phyloP scores from a whole-genome alignment of 805 yeast species.

The Candida succiphila region DNA sequence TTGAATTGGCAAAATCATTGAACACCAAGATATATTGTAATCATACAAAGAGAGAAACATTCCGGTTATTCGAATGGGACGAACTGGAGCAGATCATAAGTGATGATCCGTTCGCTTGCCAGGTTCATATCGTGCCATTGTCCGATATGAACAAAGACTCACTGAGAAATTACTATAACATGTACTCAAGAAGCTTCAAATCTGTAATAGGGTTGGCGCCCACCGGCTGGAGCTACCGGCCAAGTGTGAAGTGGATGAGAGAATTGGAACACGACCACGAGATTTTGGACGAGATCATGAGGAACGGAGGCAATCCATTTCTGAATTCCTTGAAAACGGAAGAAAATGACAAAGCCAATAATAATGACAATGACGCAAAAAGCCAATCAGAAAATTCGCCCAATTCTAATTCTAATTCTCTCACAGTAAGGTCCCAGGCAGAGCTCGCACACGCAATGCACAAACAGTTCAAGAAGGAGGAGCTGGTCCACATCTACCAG shows the following conservation, averaged over 20 bases:
- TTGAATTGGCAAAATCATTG: conserved; percentile 45
- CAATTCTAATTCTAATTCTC: not conserved
- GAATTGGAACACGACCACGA: conserved; percentile 2
- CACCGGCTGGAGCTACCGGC: conserved; percentile 79
- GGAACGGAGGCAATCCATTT: conserved; percentile 1
- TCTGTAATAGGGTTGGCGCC: conserved; percentile 70
- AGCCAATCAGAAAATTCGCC: not conserved
- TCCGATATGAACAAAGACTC: conserved; percentile 35
- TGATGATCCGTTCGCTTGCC: conserved; percentile 34
- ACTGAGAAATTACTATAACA: conserved; percentile 40
- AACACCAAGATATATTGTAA: conserved; percentile 47
- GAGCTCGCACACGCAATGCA: conserved; percentile 11
- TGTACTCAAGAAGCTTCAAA: conserved; percentile 36
- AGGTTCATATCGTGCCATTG: conserved; percentile 71
- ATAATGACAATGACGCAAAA: too few relatives aligned
- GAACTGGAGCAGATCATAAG: conserved; percentile 29
- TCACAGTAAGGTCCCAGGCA: conserved; percentile 9
- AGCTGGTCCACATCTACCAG: conserved; percentile 37
- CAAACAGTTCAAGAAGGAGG: conserved; percentile 19
- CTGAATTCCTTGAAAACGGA: not conserved
- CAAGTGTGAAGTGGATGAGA: conserved; percentile 9
- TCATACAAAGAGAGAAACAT: conserved; percentile 34
- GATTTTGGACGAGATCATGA: conserved; percentile 5
- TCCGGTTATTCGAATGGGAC: conserved; percentile 36
- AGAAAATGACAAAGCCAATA: not conserved